These are phyloP conservation scores for Ogataea naganishii DNA, from an alignment of 805 yeast species.

Conservation along the genomic window DNA sequence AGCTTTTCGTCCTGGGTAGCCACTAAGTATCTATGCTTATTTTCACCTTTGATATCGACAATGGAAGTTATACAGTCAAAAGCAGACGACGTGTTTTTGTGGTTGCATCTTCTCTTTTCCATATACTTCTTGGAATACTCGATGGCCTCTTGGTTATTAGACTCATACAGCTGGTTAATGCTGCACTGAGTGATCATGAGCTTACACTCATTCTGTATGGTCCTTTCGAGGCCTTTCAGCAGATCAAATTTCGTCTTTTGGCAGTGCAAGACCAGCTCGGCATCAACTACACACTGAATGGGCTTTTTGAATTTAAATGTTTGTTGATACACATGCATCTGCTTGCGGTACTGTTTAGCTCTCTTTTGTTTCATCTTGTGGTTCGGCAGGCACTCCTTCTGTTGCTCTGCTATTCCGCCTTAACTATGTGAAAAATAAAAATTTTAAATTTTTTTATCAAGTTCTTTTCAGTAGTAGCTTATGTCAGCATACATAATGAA, in stretches of 20 bases:
- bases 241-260: constrained; percentile 65
- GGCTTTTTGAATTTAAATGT: constrained; percentile 92
- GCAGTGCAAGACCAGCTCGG: constrained; percentile 61
- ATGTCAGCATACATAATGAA: too few relatives aligned
- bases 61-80: constrained; percentile 71
- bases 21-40: constrained; percentile 85
- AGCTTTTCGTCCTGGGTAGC: constrained; percentile 74
- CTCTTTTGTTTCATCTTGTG: constrained; percentile 93
- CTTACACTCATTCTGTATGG: constrained; percentile 79
- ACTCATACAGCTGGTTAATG: constrained; percentile 72
- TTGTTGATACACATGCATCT: constrained; percentile 75
- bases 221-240: constrained; percentile 69
- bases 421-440: too few relatives aligned
- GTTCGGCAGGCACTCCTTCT: too few relatives aligned
- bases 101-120: constrained; percentile 93
- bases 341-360: constrained; percentile 90
- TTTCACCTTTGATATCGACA: constrained; percentile 61
- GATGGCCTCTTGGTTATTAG: constrained; percentile 68
- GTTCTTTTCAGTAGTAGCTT: too few relatives aligned
- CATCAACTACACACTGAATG: constrained; percentile 83
- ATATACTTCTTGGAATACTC: constrained; percentile 64
- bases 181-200: constrained; percentile 95
- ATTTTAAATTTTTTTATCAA: too few relatives aligned
- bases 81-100: constrained; percentile 41
- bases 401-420: too few relatives aligned